Evolutionary conservation across 139 green algal species (phyloP).

Genomic region (Chlorella sp.): DNA sequence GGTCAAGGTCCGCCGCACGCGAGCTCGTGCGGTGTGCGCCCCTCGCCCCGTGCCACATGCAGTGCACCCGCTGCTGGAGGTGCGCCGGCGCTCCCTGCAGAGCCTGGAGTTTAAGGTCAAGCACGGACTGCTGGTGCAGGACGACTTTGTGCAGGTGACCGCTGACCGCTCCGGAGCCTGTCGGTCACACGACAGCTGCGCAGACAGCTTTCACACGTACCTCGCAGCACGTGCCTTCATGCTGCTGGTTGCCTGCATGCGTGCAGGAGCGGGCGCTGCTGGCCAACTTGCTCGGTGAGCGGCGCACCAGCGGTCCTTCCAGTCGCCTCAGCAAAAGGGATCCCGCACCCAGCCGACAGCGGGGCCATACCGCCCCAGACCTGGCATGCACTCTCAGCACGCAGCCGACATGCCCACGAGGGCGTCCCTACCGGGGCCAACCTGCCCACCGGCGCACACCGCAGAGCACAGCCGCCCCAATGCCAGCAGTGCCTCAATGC

Average conservation of each 20-base stretch:
- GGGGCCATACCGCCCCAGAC: no score
- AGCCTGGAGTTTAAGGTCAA: conserved; percentile 56
- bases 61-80: conserved; percentile 44
- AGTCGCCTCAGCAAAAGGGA: background rate
- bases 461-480: no score
- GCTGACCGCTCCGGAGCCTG: background rate
- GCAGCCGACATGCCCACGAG: background rate
- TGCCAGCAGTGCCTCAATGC: no score
- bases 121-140: conserved; percentile 33
- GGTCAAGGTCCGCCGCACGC: no score
- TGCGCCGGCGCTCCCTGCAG: conserved; percentile 36
- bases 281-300: background rate
- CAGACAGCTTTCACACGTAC: no score
- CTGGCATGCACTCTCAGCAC: background rate
- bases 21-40: no score
- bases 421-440: background rate
- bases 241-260: background rate
- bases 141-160: conserved; percentile 31
- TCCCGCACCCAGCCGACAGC: background rate
- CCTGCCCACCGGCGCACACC: no score
- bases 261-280: background rate
- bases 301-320: background rate
- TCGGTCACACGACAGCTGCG: no score
- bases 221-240: no score
- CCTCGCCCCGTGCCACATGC: no score